These are phyloP conservation scores for Seminavis robusta DNA, from an alignment of 108 stramenopile genomes.

Conservation along the genomic window DNA sequence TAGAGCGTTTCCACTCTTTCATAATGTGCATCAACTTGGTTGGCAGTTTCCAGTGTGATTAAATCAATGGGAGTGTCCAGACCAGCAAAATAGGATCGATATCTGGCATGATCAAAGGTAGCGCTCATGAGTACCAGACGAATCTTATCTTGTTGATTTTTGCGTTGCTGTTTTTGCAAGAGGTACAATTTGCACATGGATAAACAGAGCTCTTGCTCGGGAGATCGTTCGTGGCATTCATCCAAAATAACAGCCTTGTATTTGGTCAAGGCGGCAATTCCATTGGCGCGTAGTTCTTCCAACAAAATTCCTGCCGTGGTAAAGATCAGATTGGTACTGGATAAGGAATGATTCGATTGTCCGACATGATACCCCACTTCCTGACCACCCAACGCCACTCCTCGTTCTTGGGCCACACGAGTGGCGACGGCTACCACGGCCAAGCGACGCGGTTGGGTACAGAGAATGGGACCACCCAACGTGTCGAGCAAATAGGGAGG, in stretches of 20 bases:
- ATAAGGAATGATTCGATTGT: conserved; percentile 11
- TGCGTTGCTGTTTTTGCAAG: conserved; percentile 18
- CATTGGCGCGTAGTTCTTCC: conserved; percentile 34
- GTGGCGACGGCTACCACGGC: conserved; percentile 42
- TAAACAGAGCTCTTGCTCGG: conserved; percentile 33
- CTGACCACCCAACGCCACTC: conserved; percentile 12
- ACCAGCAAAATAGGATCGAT: conserved; percentile 27
- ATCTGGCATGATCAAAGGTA: conserved; percentile 33
- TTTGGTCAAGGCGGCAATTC: conserved; percentile 30
- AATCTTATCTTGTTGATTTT: too few relatives aligned
- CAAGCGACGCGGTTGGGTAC: conserved; percentile 41
- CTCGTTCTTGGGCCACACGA: conserved; percentile 28
- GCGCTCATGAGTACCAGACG: conserved; percentile 41
- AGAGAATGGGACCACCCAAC: conserved; percentile 28
- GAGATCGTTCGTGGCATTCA: conserved; percentile 44
- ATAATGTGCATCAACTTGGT: conserved; percentile 21
- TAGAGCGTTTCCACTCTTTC: conserved; percentile 29
- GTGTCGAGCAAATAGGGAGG: conserved; percentile 31
- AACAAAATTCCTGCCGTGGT: conserved; percentile 40
- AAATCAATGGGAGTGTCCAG: conserved; percentile 15
- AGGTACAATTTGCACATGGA: conserved; percentile 6
- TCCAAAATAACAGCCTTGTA: conserved; percentile 40
- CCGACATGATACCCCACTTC: conserved; percentile 54
- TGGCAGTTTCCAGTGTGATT: conserved; percentile 39
- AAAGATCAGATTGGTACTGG: conserved; percentile 24